Base-by-base conservation (phyloP, 345 rosid genomes). In the Bretschneidera sinensis region DNA sequence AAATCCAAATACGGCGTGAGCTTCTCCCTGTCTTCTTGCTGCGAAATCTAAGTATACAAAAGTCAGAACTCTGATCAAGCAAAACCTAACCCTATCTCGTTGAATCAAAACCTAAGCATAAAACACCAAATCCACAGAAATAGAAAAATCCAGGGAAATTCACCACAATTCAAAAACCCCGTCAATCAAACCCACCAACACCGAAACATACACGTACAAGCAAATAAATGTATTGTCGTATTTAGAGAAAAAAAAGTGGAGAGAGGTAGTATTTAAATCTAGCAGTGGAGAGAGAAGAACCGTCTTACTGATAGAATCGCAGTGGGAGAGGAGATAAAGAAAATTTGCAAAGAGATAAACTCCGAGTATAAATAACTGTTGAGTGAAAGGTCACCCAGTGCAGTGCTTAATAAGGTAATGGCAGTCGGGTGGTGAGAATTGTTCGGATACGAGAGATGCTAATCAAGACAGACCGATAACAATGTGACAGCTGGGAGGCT, bases 1-100 rank as follows among this genome's bases (percentile, higher is more conserved):
- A 83, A 54, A 67, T 83, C 92, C 25, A 81, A 71, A 62, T 78
- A 81, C 16, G 88, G 92, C 58, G 81, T 88, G 21, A 83, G 81
- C 87, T 81, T 81, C 80, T 86, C 89, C 69, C 81, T 89, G 64
- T 83, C 85, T 53, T 79, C 83, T 65, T 83, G 87, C 85, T 86
- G 73, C 64, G 50, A 66, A 67, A 51, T 43, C 19, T 25, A 28
- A 54, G 55, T 17, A 16, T 24, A 19, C 23, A 18, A 28, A 61
- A 65, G 51, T 25, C 49, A 60, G 43, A 56, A 20, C 64, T 52
- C 21, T 28, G 22, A 55, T 9, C 24, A 54, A 54, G 21, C n/a
- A n/a, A n/a, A n/a, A n/a, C n/a, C n/a, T n/a, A n/a, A n/a, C n/a
- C n/a, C n/a, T n/a, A n/a, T n/a, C n/a, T n/a, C n/a, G n/a, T n/a